These are phyloP conservation scores for Termitomyces sp. DNA, from an alignment of 768 basidiomycete species.

Conservation along the genomic window DNA sequence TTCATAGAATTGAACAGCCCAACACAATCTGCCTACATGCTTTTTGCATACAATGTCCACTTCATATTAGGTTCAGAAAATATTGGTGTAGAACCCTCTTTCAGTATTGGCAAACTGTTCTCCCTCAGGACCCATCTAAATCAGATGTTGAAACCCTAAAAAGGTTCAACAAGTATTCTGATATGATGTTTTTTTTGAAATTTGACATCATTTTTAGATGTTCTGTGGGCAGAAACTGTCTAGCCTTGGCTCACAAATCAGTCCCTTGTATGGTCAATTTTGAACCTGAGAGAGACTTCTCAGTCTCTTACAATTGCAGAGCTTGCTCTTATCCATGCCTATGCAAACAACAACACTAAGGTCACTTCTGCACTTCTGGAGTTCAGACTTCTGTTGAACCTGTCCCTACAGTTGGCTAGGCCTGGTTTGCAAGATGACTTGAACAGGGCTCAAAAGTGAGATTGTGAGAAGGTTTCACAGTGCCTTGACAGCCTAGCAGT, in stretches of 20 bases:
- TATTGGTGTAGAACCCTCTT: slow-evolving; percentile 11
- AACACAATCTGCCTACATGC: slow-evolving; percentile 4
- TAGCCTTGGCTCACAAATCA: slow-evolving; percentile 6
- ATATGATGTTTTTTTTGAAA: background rate
- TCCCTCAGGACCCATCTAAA: slow-evolving; percentile 1
- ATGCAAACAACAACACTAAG: slow-evolving; percentile 7
- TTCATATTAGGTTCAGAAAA: slow-evolving; percentile 8
- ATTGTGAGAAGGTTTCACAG: slow-evolving; percentile 2
- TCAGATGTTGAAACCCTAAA: background rate
- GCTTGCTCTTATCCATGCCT: slow-evolving; percentile 1
- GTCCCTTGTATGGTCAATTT: slow-evolving; percentile 10
- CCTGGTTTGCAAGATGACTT: slow-evolving; percentile 6
- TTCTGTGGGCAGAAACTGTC: slow-evolving; percentile 5
- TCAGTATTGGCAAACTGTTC: slow-evolving; percentile 7
- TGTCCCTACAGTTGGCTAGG: slow-evolving; percentile 5
- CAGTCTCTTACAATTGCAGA: slow-evolving; percentile 1
- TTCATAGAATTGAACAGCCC: slow-evolving; percentile 2
- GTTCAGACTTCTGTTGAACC: background rate
- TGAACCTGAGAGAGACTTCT: slow-evolving; percentile 3
- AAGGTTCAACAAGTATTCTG: background rate
- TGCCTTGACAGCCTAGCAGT: slow-evolving; percentile 1
- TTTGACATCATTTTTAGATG: slow-evolving; percentile 10
- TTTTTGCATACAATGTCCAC: background rate
- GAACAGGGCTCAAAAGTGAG: slow-evolving; percentile 7
- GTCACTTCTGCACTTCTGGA: background rate